Conservation (phyloP, 352 stramenopile species). For the Phytophthora cactorum region DNA sequence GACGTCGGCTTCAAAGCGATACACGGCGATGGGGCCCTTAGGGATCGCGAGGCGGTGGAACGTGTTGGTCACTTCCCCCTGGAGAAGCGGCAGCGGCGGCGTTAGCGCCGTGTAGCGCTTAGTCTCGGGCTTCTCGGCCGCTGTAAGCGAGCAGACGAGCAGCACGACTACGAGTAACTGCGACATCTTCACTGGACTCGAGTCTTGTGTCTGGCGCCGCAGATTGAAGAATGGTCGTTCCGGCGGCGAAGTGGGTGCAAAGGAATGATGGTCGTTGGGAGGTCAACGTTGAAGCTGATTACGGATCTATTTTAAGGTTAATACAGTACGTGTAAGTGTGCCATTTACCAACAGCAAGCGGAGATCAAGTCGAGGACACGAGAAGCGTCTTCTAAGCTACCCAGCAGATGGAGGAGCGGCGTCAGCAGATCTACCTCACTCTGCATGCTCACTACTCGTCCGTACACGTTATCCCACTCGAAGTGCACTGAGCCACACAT, state of each 20-base stretch:
- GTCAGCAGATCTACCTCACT: constrained; percentile 6
- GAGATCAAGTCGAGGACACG: not conserved
- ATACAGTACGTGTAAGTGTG: not conserved
- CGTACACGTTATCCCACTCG: not conserved
- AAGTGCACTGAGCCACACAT: not conserved
- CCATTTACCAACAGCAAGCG: not conserved
- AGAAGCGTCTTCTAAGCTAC: constrained; percentile 3
- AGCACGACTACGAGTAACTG: constrained; percentile 9
- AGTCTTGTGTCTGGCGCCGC: constrained; percentile 5
- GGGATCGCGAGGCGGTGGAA: constrained; percentile 79
- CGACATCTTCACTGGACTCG: constrained; percentile 13
- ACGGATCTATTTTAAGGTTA: not conserved
- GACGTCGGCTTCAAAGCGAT: constrained; percentile 79
- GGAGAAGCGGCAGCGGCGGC: constrained; percentile 57
- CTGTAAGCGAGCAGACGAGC: constrained; percentile 5
- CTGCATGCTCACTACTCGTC: not conserved
- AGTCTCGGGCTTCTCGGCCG: constrained; percentile 38
- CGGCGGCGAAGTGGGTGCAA: not conserved
- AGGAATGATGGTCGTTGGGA: constrained; percentile 9
- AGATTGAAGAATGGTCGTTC: constrained; percentile 21
- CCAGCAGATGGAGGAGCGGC: constrained; percentile 2
- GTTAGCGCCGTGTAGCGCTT: constrained; percentile 76
- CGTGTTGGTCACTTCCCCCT: constrained; percentile 80
- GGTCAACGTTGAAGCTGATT: constrained; percentile 19
- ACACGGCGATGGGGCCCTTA: constrained; percentile 81